A percentile compares a stretch with the other conserved stretches of the same genome.
Evolutionary conservation across 169 alveolate genomes (phyloP).

Genomic region (Cryptosporidium sp.): DNA sequence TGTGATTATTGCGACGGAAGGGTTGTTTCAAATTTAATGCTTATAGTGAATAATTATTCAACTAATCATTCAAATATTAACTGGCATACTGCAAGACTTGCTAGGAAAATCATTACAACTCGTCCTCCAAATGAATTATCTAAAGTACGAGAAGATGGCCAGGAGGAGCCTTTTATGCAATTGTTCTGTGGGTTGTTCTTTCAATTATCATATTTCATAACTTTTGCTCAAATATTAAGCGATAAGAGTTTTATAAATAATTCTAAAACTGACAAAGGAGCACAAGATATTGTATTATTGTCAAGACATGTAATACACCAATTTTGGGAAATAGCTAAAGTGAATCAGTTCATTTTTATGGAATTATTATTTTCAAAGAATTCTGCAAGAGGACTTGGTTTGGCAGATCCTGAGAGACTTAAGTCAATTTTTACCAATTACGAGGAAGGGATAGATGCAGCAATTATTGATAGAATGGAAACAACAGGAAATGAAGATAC

Average conservation of each 20-base stretch:
- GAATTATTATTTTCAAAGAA: slow-evolving; percentile 61
- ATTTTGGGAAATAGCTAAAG: slow-evolving; percentile 62
- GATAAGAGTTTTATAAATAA: slow-evolving; percentile 27
- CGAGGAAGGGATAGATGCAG: slow-evolving; percentile 55
- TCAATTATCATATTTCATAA: slow-evolving; percentile 54
- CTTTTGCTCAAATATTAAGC: slow-evolving; percentile 31
- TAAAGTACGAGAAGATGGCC: not conserved
- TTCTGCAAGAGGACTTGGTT: slow-evolving; percentile 68
- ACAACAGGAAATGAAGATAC: slow-evolving; percentile 25
- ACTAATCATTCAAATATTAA: slow-evolving; percentile 66
- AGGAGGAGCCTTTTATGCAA: slow-evolving; percentile 2
- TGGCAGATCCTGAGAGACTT: slow-evolving; percentile 72
- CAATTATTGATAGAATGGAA: slow-evolving; percentile 37
- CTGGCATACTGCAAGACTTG: slow-evolving; percentile 71
- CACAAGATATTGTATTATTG: slow-evolving; percentile 38
- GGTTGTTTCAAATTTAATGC: slow-evolving; percentile 37
- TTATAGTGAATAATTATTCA: slow-evolving; percentile 28
- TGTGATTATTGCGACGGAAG: slow-evolving; percentile 70
- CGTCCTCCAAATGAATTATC: slow-evolving; percentile 26
- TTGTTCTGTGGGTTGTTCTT: slow-evolving; percentile 66
- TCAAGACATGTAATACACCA: slow-evolving; percentile 61
- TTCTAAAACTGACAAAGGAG: slow-evolving; percentile 49
- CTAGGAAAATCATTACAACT: slow-evolving; percentile 58
- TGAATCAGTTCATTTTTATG: slow-evolving; percentile 43
- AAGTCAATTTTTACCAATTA: slow-evolving; percentile 60